Evolutionary conservation across 768 basidiomycete species (phyloP).

Genomic region (Mycena albidolilacea): DNA sequence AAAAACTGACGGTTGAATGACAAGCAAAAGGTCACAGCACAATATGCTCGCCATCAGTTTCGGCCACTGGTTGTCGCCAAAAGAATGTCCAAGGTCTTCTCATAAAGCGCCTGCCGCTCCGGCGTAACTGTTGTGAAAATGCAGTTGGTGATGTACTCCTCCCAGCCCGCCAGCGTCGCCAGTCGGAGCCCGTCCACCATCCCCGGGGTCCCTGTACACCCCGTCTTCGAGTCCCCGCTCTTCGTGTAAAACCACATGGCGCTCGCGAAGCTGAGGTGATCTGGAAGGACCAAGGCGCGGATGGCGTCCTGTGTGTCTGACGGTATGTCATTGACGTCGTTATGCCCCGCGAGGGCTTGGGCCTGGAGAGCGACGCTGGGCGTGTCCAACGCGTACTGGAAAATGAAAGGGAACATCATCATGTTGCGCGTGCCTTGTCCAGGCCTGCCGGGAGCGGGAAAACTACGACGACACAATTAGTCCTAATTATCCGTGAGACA

Average conservation of each 20-base stretch:
- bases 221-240: constrained; percentile 35
- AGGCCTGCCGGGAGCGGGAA: constrained; percentile 33
- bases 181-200: constrained; percentile 40
- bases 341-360: constrained; percentile 32
- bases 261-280: constrained; percentile 43
- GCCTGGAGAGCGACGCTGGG: constrained; percentile 37
- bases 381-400: constrained; percentile 45
- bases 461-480: constrained; percentile 14
- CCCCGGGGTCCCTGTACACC: constrained; percentile 38
- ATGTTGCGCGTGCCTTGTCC: constrained; percentile 45
- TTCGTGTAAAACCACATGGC: constrained; percentile 46
- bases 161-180: constrained; percentile 41
- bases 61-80: neutral
- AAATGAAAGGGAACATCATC: constrained; percentile 44
- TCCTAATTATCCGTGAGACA: neutral
- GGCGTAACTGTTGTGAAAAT: constrained; percentile 42
- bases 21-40: neutral
- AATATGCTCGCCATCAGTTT: neutral
- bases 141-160: constrained; percentile 43
- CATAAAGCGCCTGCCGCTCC: constrained; percentile 35
- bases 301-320: constrained; percentile 40
- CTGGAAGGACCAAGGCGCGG: constrained; percentile 40
- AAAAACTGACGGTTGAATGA: no score
- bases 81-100: constrained; percentile 38
- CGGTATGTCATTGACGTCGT: constrained; percentile 18